phyloP scores from a whole-genome alignment of 192 early-diverging fungal genomes.

The Entomortierella lignicola region DNA sequence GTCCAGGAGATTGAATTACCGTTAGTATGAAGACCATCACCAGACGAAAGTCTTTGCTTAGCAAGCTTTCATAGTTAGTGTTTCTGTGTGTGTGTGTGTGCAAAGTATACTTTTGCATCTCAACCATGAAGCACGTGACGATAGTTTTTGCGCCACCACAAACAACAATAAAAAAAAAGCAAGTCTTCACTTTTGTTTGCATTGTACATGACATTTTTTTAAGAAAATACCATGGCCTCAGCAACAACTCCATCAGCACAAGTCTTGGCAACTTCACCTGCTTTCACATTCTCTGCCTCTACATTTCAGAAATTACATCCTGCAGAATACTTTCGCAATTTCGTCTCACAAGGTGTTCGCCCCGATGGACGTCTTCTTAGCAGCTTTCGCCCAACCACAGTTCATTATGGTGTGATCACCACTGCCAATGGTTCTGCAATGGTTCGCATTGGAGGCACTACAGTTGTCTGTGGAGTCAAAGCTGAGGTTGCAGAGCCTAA shows the following conservation, averaged over 20 bases:
- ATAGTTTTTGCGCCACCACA: background rate
- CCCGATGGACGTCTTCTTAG: slow-evolving; percentile 83
- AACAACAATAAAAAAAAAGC: slow-evolving; percentile 1
- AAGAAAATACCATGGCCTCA: slow-evolving; percentile 5
- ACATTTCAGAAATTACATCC: slow-evolving; percentile 92
- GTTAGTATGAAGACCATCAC: too few species aligned
- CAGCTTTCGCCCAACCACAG: slow-evolving; percentile 73
- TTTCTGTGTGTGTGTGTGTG: too few species aligned
- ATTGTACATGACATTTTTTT: background rate
- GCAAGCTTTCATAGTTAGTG: too few species aligned
- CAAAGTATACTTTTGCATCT: too few species aligned
- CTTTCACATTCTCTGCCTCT: slow-evolving; percentile 61
- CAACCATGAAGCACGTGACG: too few species aligned
- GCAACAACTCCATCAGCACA: slow-evolving; percentile 8
- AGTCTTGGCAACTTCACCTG: slow-evolving; percentile 18
- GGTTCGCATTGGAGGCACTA: slow-evolving; percentile 89
- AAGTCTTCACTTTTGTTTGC: background rate
- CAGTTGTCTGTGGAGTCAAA: slow-evolving; percentile 94
- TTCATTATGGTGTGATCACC: slow-evolving; percentile 75
- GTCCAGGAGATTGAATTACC: too few species aligned
- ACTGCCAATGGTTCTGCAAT: slow-evolving; percentile 90
- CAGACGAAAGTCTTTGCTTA: too few species aligned
- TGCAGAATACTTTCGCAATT: slow-evolving; percentile 86
- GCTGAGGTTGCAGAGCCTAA: slow-evolving; percentile 90
- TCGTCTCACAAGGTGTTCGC: slow-evolving; percentile 80